phyloP scores from a whole-genome alignment of 306 rosid species.

The Prosopis cineraria region DNA sequence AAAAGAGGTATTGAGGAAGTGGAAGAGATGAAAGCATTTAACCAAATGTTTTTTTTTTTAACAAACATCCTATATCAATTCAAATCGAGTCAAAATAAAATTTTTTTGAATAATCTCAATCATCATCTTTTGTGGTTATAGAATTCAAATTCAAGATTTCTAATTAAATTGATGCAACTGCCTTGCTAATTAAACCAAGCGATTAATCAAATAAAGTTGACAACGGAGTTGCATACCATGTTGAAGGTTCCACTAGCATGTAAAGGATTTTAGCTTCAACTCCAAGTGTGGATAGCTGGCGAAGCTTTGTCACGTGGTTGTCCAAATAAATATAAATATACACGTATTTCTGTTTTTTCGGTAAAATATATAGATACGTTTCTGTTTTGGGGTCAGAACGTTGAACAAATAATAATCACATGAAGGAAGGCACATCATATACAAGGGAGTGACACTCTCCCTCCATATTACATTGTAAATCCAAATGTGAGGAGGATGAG shows the following conservation, averaged over 20 bases:
- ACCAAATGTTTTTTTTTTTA: too few species aligned
- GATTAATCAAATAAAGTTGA: slow-evolving; percentile 31
- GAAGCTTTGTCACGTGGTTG: slow-evolving; percentile 41
- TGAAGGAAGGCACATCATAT: not conserved
- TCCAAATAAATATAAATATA: slow-evolving; percentile 4
- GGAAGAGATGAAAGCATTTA: not conserved
- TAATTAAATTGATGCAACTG: too few species aligned
- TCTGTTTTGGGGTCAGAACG: not conserved
- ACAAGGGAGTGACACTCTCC: not conserved
- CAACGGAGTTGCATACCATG: too few species aligned
- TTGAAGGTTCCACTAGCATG: slow-evolving; percentile 41
- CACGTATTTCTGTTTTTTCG: too few species aligned
- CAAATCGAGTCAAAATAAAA: too few species aligned
- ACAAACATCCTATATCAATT: too few species aligned
- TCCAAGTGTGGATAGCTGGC: slow-evolving; percentile 36
- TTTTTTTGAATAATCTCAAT: too few species aligned
- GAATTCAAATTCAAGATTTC: too few species aligned
- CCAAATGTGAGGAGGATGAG: slow-evolving; percentile 19
- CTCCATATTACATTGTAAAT: not conserved
- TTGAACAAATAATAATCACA: not conserved
- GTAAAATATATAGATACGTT: too few species aligned
- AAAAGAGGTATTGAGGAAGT: not conserved
- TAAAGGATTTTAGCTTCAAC: slow-evolving; percentile 21
- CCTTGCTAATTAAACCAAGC: too few species aligned
- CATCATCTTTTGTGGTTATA: too few species aligned